phyloP scores from a whole-genome alignment of 495 filamentous ascomycete genomes.

The Penicillium alfredii region DNA sequence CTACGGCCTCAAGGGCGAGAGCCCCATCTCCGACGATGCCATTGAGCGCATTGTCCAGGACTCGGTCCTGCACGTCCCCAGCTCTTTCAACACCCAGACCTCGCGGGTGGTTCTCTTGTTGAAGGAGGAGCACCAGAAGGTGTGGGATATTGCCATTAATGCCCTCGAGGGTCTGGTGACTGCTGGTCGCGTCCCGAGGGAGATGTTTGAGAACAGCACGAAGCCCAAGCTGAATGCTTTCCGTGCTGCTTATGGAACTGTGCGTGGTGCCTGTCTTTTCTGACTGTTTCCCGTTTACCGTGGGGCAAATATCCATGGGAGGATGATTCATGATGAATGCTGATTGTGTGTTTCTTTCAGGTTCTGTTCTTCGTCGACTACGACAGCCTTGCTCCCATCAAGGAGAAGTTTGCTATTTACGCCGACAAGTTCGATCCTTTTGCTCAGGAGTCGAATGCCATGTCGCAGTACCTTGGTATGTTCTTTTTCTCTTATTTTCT shows the following conservation, averaged over 20 bases:
- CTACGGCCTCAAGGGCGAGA: conserved; percentile 42
- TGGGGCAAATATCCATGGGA: too few relatives aligned
- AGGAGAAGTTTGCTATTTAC: conserved; percentile 41
- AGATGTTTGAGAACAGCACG: conserved; percentile 37
- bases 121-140: conserved; percentile 47
- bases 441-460: conserved; percentile 45
- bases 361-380: conserved; percentile 49
- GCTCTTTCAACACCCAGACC: conserved; percentile 51
- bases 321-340: not conserved
- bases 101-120: conserved; percentile 42
- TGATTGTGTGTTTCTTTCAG: conserved; percentile 14
- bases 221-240: conserved; percentile 40
- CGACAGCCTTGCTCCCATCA: conserved; percentile 30
- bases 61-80: conserved; percentile 43
- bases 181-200: conserved; percentile 28
- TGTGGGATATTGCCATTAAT: conserved; percentile 45
- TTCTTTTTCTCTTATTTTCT: not conserved
- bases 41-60: conserved; percentile 36
- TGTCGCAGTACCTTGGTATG: conserved; percentile 46
- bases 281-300: too few relatives aligned
- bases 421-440: conserved; percentile 47
- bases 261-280: too few relatives aligned
- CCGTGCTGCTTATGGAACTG: conserved; percentile 45
- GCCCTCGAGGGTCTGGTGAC: conserved; percentile 39
- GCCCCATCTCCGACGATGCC: conserved; percentile 37